Evolutionary conservation across 768 basidiomycete genomes (phyloP).

Genomic region (Coprinellus aureogranulatus): DNA sequence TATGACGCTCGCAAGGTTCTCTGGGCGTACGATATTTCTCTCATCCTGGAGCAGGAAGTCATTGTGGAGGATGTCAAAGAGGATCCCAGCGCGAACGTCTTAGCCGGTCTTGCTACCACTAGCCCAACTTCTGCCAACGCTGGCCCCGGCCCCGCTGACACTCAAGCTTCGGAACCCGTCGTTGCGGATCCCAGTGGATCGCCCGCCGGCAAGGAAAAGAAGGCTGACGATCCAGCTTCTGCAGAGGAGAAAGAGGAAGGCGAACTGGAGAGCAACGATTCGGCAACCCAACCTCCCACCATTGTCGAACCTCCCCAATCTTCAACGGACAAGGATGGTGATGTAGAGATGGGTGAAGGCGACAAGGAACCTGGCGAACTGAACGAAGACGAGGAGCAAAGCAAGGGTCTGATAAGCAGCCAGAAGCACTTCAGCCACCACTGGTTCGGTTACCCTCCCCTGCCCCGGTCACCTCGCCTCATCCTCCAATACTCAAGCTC

Average conservation of each 20-base stretch:
- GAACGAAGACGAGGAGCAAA: not conserved
- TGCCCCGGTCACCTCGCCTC: no score
- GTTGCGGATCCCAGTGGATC: not conserved
- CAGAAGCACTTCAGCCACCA: not conserved
- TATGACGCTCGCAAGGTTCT: conserved; percentile 5
- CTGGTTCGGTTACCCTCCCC: not conserved
- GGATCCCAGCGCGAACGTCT: not conserved
- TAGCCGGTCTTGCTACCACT: not conserved
- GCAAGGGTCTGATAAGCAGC: not conserved
- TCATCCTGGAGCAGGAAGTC: conserved; percentile 35
- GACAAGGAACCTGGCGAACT: conserved; percentile 3
- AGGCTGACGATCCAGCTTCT: not conserved
- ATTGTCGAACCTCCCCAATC: not conserved
- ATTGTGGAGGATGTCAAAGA: conserved; percentile 17
- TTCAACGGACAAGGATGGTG: conserved; percentile 7
- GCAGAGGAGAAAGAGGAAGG: conserved; percentile 5
- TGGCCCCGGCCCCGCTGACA: not conserved
- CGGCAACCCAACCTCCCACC: not conserved
- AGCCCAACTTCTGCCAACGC: not conserved
- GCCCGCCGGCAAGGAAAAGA: no score
- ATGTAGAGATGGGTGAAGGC: conserved; percentile 8
- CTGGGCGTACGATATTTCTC: conserved; percentile 34
- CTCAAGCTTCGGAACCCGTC: not conserved
- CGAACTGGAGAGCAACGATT: conserved; percentile 13
- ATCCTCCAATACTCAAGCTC: not conserved